Evolutionary conservation across 2,329 filamentous ascomycete species (phyloP), one percentile per base, ranked within the genome.

Genomic region (Biscogniauxia sp.): DNA sequence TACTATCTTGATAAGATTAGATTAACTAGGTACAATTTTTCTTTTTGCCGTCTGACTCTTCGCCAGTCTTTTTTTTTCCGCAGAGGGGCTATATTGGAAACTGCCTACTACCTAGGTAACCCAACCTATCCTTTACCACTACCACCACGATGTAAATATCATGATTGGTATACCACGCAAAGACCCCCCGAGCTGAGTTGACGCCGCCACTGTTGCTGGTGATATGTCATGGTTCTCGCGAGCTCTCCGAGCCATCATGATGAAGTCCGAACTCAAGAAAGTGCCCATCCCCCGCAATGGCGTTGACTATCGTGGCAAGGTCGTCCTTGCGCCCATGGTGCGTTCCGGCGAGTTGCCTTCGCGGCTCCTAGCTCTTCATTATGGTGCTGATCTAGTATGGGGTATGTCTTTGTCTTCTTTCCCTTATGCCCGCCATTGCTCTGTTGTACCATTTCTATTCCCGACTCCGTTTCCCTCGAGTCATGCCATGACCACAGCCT

Each of bases 241-340:
- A 59, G 54, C 56, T 52, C 59, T 82, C 55, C 79, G 78, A 75
- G 76, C 79, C 75, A 80, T 77, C 73, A 91, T 90, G 86, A 80
- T 90, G 86, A 80, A 83, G 70, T 75, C 82, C 58, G 77, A 79
- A 69, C 69, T 80, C 62, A 88, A 89, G 73, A 87, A 82, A 73
- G 91, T 97, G 45, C 89, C 92, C 56, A 96, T 97, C 67, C 94
- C 94, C 66, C 84, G 82, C 63, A 90, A 90, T 75, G 94, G 94
- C 56, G 93, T 97, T 71, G 93, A 97, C 80, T 98, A 97, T 78
- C 87, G 94, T 69, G 90, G 91, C 77, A 97, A 96, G 77, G 79
- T 98, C 66, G 95, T 98, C 52, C 89, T 99, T 65, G 95, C 95
- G 63, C 95, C 95, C 50, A 99, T 99, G 95, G 94, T 97, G 60